Evolutionary conservation across 176 grass and related monocot species (phyloP).

Genomic region (Carex scoparia): DNA sequence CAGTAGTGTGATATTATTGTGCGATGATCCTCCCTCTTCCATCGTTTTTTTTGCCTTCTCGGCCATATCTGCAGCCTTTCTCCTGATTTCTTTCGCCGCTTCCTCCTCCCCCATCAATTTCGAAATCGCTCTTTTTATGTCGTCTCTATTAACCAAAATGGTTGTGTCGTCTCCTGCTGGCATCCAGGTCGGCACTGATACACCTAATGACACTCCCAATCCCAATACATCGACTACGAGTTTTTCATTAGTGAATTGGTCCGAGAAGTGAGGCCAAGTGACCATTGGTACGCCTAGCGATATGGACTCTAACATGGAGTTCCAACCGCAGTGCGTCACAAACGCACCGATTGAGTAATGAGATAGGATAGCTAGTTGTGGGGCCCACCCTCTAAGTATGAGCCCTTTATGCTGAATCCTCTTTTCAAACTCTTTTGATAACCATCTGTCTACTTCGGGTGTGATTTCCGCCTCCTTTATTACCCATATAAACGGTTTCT

Average conservation of each 20-base stretch:
- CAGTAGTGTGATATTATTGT: conserved; percentile 18
- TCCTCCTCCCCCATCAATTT: conserved; percentile 36
- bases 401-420: conserved; percentile 31
- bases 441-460: conserved; percentile 10
- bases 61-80: conserved; percentile 27
- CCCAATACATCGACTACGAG: conserved; percentile 46
- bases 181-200: background rate
- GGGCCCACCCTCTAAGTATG: conserved; percentile 54
- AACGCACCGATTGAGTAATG: conserved; percentile 47
- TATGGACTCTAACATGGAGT: conserved; percentile 48
- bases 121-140: conserved; percentile 17
- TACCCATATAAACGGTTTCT: conserved; percentile 62
- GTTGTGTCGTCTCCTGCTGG: background rate
- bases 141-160: conserved; percentile 26
- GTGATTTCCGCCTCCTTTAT: conserved; percentile 36
- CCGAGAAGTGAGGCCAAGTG: conserved; percentile 57
- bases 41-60: conserved; percentile 32
- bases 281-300: conserved; percentile 50
- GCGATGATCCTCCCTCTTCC: conserved; percentile 39
- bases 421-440: conserved; percentile 20
- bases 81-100: conserved; percentile 30
- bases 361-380: conserved; percentile 53
- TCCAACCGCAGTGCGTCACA: conserved; percentile 62
- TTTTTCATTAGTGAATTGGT: conserved; percentile 67
- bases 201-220: conserved; percentile 34